A percentile compares a stretch with the other conserved stretches of the same genome.
Conservation (phyloP, 768 basidiomycete genomes). For the Pulveroboletus sp. region DNA sequence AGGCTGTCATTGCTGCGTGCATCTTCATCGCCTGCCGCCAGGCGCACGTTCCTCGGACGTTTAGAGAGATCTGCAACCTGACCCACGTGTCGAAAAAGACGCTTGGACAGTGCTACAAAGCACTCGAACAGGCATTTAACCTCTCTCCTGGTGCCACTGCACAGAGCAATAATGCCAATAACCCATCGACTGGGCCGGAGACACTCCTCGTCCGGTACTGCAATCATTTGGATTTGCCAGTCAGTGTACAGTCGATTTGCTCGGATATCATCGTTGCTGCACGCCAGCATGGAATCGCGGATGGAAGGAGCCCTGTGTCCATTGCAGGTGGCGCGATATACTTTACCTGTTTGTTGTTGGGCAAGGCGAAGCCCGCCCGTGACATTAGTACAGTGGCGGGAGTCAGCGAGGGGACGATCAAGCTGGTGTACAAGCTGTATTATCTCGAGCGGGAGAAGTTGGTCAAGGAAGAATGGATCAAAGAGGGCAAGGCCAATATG, state of each 20-base stretch:
- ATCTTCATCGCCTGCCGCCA: constrained; percentile 97
- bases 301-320: constrained; percentile 94
- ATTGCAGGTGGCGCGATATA: constrained; percentile 97
- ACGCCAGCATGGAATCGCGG: constrained; percentile 81
- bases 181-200: constrained; percentile 69
- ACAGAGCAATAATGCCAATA: constrained; percentile 32
- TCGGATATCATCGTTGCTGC: constrained; percentile 77
- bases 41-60: constrained; percentile 92
- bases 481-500: constrained; percentile 63
- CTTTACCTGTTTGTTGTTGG: constrained; percentile 83
- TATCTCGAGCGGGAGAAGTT: constrained; percentile 69
- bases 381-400: constrained; percentile 91
- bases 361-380: constrained; percentile 65
- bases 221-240: constrained; percentile 83
- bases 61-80: constrained; percentile 91
- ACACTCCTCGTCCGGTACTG: constrained; percentile 89
- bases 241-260: constrained; percentile 79
- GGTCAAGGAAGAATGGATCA: constrained; percentile 83
- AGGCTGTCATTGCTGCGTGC: constrained; percentile 94
- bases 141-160: constrained; percentile 76
- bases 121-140: constrained; percentile 84
- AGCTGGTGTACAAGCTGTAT: constrained; percentile 80
- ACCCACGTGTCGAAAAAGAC: constrained; percentile 94
- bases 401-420: constrained; percentile 94
- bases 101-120: constrained; percentile 89